Percentiles rank a stretch among this genome's conserved stretches.
Evolutionary conservation across 306 rosid genomes (phyloP).

Genomic region (Arachis stenosperma): DNA sequence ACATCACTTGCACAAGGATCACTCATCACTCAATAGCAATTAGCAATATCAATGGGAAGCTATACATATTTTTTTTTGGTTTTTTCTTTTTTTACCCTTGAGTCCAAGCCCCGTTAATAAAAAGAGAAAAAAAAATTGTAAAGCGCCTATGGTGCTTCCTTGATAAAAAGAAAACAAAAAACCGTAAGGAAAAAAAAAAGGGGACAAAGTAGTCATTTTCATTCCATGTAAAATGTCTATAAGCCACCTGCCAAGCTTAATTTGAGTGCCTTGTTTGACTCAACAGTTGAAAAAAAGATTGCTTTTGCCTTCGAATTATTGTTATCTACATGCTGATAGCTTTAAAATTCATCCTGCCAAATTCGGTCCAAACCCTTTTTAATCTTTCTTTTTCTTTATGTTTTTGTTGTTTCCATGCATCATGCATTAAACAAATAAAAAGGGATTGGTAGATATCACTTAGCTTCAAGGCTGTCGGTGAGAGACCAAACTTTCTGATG

Average conservation of each 20-base stretch:
- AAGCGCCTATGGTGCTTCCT: not conserved
- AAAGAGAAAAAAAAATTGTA: not conserved
- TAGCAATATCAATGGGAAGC: too few relatives aligned
- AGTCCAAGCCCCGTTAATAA: too few relatives aligned
- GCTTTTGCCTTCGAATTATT: not conserved
- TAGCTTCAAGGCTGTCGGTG: constrained; percentile 35
- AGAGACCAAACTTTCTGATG: constrained; percentile 43
- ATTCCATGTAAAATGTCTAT: not conserved
- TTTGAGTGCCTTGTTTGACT: not conserved
- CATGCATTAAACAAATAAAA: constrained; percentile 43
- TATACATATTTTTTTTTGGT: too few relatives aligned
- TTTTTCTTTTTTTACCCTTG: too few relatives aligned
- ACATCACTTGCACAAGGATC: not conserved
- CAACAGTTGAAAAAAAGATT: not conserved
- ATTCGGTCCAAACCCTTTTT: constrained; percentile 28
- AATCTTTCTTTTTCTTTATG: constrained; percentile 29
- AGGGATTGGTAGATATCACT: constrained; percentile 36
- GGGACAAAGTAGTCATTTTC: too few relatives aligned
- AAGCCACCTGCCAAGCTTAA: not conserved
- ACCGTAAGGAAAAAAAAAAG: too few relatives aligned
- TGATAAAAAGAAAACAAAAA: too few relatives aligned
- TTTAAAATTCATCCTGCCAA: constrained; percentile 35
- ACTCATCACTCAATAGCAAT: not conserved
- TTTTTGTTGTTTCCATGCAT: constrained; percentile 28
- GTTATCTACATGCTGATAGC: not conserved